phyloP scores from a whole-genome alignment of 2,329 filamentous ascomycete species.

The Huntiella bhutanensis region DNA sequence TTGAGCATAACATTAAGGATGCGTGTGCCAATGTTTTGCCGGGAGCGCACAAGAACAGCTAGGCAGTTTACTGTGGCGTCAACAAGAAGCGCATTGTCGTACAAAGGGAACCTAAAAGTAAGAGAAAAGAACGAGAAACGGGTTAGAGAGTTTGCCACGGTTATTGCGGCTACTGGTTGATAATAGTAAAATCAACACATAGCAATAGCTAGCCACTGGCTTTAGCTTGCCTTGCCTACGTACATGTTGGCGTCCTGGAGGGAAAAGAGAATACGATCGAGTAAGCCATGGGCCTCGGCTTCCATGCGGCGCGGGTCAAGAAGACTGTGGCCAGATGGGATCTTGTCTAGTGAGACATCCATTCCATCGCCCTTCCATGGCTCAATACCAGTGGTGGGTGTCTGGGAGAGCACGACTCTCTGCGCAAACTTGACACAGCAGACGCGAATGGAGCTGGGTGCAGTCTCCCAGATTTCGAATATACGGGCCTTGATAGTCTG shows the following conservation, averaged over 20 bases:
- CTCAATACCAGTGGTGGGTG: constrained; percentile 61
- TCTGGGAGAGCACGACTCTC: constrained; percentile 80
- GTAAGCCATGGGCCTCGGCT: constrained; percentile 75
- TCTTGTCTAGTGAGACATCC: constrained; percentile 72
- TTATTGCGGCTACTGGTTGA: too few species aligned
- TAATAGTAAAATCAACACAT: too few species aligned
- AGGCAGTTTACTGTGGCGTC: constrained; percentile 85
- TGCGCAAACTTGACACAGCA: constrained; percentile 98
- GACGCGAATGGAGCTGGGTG: constrained; percentile 57
- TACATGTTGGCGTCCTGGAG: constrained; percentile 51
- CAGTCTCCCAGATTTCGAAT: constrained; percentile 69
- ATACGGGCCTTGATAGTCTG: constrained; percentile 76
- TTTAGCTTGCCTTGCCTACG: neutral
- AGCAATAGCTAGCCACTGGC: too few species aligned
- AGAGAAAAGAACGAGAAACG: constrained; percentile 2
- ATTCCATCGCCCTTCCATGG: constrained; percentile 40
- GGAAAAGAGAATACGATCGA: constrained; percentile 71
- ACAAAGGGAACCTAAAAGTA: constrained; percentile 10
- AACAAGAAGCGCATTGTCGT: constrained; percentile 68
- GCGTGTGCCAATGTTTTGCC: constrained; percentile 64
- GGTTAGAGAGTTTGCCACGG: constrained; percentile 12
- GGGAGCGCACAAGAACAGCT: constrained; percentile 61
- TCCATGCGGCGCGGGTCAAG: constrained; percentile 68
- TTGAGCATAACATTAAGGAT: constrained; percentile 70
- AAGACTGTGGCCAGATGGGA: constrained; percentile 65